Evolutionary conservation across 2,329 filamentous ascomycete genomes (phyloP).

Genomic region (Ceratocystis papillata): DNA sequence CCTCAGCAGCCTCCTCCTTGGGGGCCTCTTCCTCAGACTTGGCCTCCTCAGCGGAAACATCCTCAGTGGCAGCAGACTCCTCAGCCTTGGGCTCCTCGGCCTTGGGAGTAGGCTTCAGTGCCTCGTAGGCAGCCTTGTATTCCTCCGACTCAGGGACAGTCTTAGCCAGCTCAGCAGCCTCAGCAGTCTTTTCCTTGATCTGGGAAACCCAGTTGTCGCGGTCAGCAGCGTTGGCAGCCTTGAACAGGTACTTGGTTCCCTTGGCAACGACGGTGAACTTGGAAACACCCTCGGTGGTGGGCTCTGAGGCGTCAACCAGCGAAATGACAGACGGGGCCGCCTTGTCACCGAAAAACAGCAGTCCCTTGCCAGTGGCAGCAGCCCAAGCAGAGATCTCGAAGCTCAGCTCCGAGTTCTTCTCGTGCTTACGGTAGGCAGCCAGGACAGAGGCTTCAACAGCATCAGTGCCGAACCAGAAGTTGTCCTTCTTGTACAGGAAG

Average conservation of each 20-base stretch:
- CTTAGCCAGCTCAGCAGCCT: constrained; percentile 72
- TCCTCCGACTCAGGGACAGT: constrained; percentile 65
- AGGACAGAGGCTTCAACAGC: constrained; percentile 64
- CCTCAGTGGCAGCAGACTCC: constrained; percentile 32
- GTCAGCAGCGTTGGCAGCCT: constrained; percentile 62
- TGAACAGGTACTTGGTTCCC: constrained; percentile 89
- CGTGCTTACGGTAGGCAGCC: constrained; percentile 66
- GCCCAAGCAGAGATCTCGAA: constrained; percentile 82
- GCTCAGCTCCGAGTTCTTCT: constrained; percentile 67
- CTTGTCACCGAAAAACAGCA: constrained; percentile 87
- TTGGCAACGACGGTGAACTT: constrained; percentile 80
- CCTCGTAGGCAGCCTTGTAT: constrained; percentile 79
- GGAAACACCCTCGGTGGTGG: constrained; percentile 61
- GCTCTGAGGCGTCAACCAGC: constrained; percentile 60
- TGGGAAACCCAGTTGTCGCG: constrained; percentile 88
- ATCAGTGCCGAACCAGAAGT: constrained; percentile 76
- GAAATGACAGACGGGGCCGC: constrained; percentile 68
- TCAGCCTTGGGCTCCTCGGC: constrained; percentile 36
- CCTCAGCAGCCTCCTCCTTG: constrained; percentile 29
- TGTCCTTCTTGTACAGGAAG: constrained; percentile 82
- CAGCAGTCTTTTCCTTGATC: constrained; percentile 68
- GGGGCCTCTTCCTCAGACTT: constrained; percentile 30
- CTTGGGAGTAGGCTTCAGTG: constrained; percentile 43
- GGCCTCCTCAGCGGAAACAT: constrained; percentile 30
- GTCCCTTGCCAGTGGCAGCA: constrained; percentile 85